Percentiles rank a stretch among this genome's conserved stretches.
phyloP scores from a whole-genome alignment of 805 yeast genomes.

The Ogataea haglerorum region DNA sequence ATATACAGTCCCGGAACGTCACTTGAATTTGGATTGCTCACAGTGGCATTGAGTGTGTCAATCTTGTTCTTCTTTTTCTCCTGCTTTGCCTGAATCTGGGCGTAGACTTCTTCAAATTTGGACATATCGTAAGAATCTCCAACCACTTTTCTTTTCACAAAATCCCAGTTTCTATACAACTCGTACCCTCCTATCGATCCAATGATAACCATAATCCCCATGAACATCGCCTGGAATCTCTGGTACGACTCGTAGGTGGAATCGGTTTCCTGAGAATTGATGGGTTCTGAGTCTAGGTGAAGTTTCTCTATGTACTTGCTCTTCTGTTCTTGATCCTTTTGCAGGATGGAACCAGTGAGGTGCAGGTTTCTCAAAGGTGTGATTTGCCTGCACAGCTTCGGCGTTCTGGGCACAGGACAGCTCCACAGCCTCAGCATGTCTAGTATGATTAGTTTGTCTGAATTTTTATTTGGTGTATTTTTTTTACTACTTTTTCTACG shows the following conservation, averaged over 20 bases:
- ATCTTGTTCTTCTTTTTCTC: constrained; percentile 18
- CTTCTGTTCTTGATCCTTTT: neutral
- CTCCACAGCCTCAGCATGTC: neutral
- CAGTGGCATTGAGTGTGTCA: constrained; percentile 19
- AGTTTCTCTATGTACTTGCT: neutral
- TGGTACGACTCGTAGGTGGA: constrained; percentile 40
- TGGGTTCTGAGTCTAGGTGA: neutral
- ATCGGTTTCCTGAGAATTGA: constrained; percentile 8
- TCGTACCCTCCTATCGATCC: constrained; percentile 42
- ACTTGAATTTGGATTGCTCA: constrained; percentile 37
- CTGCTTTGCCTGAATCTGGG: constrained; percentile 26
- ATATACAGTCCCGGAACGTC: constrained; percentile 55
- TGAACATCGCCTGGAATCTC: constrained; percentile 41
- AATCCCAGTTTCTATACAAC: constrained; percentile 37
- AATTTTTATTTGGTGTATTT: constrained; percentile 1
- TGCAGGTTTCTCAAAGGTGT: neutral
- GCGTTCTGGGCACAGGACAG: neutral
- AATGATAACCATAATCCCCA: constrained; percentile 40
- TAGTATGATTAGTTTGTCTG: constrained; percentile 1
- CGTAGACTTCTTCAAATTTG: constrained; percentile 38
- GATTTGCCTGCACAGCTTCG: neutral
- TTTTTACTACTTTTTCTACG: neutral
- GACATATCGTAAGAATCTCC: constrained; percentile 33
- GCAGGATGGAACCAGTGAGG: neutral
- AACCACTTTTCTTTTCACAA: constrained; percentile 34